Base-by-base conservation (phyloP, 2,329 filamentous ascomycete species). In the Alternaria triticina region DNA sequence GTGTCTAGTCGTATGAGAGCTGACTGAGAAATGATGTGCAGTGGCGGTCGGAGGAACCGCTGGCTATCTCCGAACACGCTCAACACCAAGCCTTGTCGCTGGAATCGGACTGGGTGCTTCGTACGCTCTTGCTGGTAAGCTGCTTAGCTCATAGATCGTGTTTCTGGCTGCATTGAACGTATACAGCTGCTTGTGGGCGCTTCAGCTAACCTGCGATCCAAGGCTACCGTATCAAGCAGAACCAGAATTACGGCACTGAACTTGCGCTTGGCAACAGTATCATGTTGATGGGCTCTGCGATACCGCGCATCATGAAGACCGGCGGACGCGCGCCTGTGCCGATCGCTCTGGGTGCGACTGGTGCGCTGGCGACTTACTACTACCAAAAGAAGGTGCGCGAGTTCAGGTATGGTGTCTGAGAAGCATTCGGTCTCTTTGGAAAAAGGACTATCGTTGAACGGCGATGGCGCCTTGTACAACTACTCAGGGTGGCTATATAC, bases 301-400 rank as follows among this genome's bases (percentile, higher is more conserved):
- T 75, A 5, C 70, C 72, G 5, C 65, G 73, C 13, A 74, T 75
- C 28, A 62, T 75, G 20, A 74, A 73, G 59, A 75, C 73, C 1
- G 70, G 71, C 7, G 72, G 72, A 46, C 54, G 73, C n/a, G 70
- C 73, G 7, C 72, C 73, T 25, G 72, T 75, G 1, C 73, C 73
- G 15, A 64, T 73, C 51, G 72, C 73, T 12, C 56, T 75, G 6
- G 73, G 72, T 22, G 68, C 59, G 6, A 75, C 72, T 1, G 73
- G 73, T 1, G 59, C 66, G 28, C 62, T 74, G 40, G 73, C 73
- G 22, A 71, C 70, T 7, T 74, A 66, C 30, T 75, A 75, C 45
- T 75, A 75, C 40, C 72, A 74, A 50, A 74, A 74, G 65, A 75
- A 75, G 58, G 70, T 74, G n/a, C 62, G 72, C 10, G 73, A 75